phyloP scores from a whole-genome alignment of 768 basidiomycete species.

The Lactifluus rugatus region DNA sequence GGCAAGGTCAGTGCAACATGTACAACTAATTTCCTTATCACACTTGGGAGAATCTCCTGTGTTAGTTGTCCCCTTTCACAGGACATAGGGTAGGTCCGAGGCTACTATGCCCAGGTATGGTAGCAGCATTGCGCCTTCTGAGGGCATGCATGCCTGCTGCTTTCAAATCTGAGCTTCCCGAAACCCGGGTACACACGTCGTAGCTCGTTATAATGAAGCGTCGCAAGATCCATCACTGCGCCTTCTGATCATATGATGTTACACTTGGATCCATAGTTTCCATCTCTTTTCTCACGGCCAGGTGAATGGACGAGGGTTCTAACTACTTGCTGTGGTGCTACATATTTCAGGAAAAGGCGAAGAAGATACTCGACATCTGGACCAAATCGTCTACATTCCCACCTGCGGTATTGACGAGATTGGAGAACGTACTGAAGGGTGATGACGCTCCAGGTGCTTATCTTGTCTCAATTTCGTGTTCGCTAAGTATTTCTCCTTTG shows the following conservation, averaged over 20 bases:
- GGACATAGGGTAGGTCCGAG: slow-evolving; percentile 10
- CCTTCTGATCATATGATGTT: slow-evolving; percentile 25
- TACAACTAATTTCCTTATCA: slow-evolving; percentile 13
- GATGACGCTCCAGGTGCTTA: slow-evolving; percentile 78
- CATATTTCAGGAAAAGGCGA: slow-evolving; percentile 79
- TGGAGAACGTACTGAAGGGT: slow-evolving; percentile 60
- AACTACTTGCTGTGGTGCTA: slow-evolving; percentile 24
- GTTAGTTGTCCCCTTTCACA: slow-evolving; percentile 10
- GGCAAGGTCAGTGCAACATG: slow-evolving; percentile 65
- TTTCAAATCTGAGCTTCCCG: slow-evolving; percentile 11
- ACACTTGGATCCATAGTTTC: slow-evolving; percentile 19
- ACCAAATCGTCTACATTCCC: slow-evolving; percentile 86
- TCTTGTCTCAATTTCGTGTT: slow-evolving; percentile 49
- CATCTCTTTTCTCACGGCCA: slow-evolving; percentile 24
- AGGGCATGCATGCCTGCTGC: slow-evolving; percentile 2
- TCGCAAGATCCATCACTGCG: slow-evolving; percentile 19
- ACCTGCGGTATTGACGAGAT: slow-evolving; percentile 55
- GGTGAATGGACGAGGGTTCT: slow-evolving; percentile 34
- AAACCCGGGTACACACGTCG: slow-evolving; percentile 13
- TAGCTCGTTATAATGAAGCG: slow-evolving; percentile 18
- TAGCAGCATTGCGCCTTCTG: slow-evolving; percentile 6
- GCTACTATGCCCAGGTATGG: slow-evolving; percentile 4
- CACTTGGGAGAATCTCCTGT: slow-evolving; percentile 9
- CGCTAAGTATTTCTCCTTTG: slow-evolving; percentile 71
- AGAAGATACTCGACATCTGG: slow-evolving; percentile 98